Evolutionary conservation across 257 asterid genomes (phyloP), one percentile per base, ranked within the genome.

Genomic region (Nyctanthes arbortristis): DNA sequence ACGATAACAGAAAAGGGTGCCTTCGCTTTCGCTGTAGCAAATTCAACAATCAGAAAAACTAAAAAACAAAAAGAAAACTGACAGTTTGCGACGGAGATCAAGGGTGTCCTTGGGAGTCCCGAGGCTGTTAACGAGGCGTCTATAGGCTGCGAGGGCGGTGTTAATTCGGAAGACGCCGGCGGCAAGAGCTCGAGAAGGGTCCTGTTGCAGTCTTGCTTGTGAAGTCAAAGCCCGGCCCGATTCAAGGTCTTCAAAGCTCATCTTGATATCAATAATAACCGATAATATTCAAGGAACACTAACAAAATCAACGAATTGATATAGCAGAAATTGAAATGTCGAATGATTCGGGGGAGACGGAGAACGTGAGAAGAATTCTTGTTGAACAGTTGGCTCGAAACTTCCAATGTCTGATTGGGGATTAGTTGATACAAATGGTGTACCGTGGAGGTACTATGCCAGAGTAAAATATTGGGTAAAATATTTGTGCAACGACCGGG

Each of bases 191-290:
- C 82, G 81, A 20, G 83, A 75, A 11, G 83, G 73, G 30, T 72
- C 80, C 29, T 70, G 83, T 39, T 77, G 78, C 16, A 35, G 76
- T 52, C 69, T 73, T 2, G 56, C 52, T 7, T 61, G 33, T 5
- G 70, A 45, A 60, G 72, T 59, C 58, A 49, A 27, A 33, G 61
- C 10, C 27, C 80, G 74, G 65, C 87, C 87, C 69, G 80, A 66
- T 71, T 84, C 83, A 29, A 84, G 81, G 79, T 84, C 87, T 37
- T 75, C 79, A 70, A 84, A 84, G 63, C 89, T 84, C 89, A 84
- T 81, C 40, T 37, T 10, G 49, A 32, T 25, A 34, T 34, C 59
- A 30, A 0, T 24, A 43, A 14, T 2, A 61, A 18, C 52, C 70
- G 61, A 65, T 45, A 14, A 45, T 45, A 22, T 18, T 45, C n/a